These are phyloP conservation scores for Pseudonectria foliicola DNA, from an alignment of 2,329 filamentous ascomycete genomes.

Conservation along the genomic window DNA sequence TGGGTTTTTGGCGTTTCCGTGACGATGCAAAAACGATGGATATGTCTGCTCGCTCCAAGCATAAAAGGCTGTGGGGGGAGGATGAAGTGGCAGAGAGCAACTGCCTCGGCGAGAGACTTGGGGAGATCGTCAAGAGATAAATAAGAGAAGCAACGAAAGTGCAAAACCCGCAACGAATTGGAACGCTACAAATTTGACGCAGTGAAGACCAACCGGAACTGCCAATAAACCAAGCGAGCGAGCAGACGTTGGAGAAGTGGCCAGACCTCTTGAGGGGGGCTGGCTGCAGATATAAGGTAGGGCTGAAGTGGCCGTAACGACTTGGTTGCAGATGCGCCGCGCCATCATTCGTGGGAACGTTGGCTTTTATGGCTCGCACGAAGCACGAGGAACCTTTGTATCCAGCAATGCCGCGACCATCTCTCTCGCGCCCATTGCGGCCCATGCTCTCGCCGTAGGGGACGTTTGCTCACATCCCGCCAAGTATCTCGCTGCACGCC, in stretches of 20 bases:
- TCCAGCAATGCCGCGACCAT: conserved; percentile 1
- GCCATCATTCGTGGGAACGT: conserved; percentile 11
- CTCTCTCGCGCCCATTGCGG: not conserved
- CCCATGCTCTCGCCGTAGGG: too few species aligned
- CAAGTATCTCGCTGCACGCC: too few species aligned
- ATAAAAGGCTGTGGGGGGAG: too few species aligned
- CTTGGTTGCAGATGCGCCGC: conserved; percentile 4
- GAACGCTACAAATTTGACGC: too few species aligned
- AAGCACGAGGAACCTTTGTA: conserved; percentile 1
- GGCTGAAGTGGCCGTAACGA: conserved; percentile 14
- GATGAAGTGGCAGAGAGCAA: too few species aligned
- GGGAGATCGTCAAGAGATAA: too few species aligned
- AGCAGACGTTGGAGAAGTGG: not conserved
- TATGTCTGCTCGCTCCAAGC: too few species aligned
- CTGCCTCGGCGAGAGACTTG: too few species aligned
- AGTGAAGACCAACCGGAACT: too few species aligned
- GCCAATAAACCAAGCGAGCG: not conserved
- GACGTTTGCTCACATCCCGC: too few species aligned
- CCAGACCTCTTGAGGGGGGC: conserved; percentile 5
- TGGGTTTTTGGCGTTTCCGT: not conserved
- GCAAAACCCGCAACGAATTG: too few species aligned
- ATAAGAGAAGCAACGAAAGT: too few species aligned
- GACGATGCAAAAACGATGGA: not conserved
- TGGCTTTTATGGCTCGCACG: conserved; percentile 16
- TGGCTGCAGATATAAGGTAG: conserved; percentile 13